Base-by-base conservation (phyloP, 1,284 basidiomycete species). In the Cystobasidiaceae sp. region DNA sequence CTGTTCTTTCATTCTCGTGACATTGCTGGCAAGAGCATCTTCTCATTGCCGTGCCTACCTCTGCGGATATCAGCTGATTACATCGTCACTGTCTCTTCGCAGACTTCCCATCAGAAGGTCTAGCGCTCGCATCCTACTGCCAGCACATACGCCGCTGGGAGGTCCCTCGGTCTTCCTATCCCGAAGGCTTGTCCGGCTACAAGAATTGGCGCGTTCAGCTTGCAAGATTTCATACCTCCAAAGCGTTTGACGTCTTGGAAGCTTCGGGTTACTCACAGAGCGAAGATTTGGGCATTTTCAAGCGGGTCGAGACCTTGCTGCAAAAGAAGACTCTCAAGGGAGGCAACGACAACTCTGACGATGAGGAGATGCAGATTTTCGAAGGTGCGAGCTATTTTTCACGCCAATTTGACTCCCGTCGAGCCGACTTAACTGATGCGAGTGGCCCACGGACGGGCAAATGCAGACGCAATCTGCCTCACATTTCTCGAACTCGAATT, bases 311-410 rank as follows among this genome's bases (percentile, higher is more conserved):
- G 11, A 45, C 59, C 25, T 27, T 66, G 9, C 48, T 66, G 11
- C 55, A 57, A 46, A 66, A 66, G 41, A 57, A 59, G 37, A 66
- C 63, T 23, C 27, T 66, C 4, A 66, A 60, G 44, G 63, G 63
- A 28, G 63, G 63, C 30, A 43, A 52, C n/a, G 63, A 66, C 27
- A 58, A 51, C 28, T 43, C 41, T 6, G 44, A 45, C 17, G 58
- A 61, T 41, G 63, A 66, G 27, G 63, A 66, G 28, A 66, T 66
- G 63, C 63, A 66, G 30, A 11, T 66, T 5, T 66, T 66, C 28
- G 62, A 65, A 57, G 59, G 50, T 62, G 37, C 48, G 8, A 32
- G 28, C 32, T 11, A 32, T 23, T 52, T 39, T 11, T 39, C 37
- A 39, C 37, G n/a, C n/a, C 37, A n/a, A 9, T n/a, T 39, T 39